Base-by-base conservation (phyloP, 2,329 filamentous ascomycete species). In the Shiraia bambusicola region DNA sequence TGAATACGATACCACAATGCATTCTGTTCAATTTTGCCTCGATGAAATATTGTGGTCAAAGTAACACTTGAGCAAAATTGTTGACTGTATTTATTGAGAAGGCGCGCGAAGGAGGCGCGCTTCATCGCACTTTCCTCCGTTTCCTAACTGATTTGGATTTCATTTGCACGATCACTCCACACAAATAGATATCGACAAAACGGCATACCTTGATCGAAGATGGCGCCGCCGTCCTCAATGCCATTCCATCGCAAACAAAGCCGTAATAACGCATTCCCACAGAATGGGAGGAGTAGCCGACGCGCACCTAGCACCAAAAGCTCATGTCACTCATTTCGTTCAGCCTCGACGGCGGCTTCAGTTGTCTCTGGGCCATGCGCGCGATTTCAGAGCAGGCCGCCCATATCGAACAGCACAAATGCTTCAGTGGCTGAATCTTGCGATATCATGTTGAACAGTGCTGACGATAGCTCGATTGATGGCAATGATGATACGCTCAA, bases 401-500 rank as follows among this genome's bases (percentile, higher is more conserved):
- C 31, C 8, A 24, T 28, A n/a, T n/a, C n/a, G 8, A 14, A 22
- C 9, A 37, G 41, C 13, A 40, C 19, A 5, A 4, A 28, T 13
- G 37, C 25, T 1, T 45, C 49, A 3, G 24, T 25, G 2, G 17
- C 29, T n/a, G 15, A 34, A 8, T 40, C 35, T 33, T 50, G 48
- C 6, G 47, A 44, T 24, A 25, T 25, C 8, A 31, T 15, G n/a
- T 29, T 15, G 4, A 26, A 27, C 11, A 33, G 44, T 16, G 13
- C 15, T 6, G 32, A 27, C 10, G n/a, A 11, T n/a, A n/a, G n/a
- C n/a, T n/a, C n/a, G n/a, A n/a, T n/a, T n/a, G n/a, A n/a, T n/a
- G n/a, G n/a, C 19, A 22, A 22, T 22, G 49, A 58, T 7, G 80
- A 84, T 41, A 61, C 72, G 0, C 61, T 83, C 27, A 78, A 80